Conservation (phyloP, 805 yeast genomes). For the Jamesozyma piceae region DNA sequence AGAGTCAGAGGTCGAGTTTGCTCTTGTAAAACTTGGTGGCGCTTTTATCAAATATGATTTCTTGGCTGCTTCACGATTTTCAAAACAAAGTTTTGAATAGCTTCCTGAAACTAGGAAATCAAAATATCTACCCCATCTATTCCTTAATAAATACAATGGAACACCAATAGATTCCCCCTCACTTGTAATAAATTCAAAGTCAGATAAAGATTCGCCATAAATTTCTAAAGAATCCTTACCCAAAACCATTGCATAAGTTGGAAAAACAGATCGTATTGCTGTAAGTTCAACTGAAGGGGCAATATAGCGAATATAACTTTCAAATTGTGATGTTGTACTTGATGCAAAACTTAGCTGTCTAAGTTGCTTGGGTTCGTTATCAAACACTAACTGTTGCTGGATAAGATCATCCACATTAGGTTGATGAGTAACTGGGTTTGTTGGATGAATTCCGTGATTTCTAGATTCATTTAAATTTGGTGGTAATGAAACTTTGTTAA, state of each 20-base stretch:
- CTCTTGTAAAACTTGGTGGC: slow-evolving; percentile 5
- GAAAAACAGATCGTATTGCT: slow-evolving; percentile 51
- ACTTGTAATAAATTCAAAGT: slow-evolving; percentile 59
- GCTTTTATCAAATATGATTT: slow-evolving; percentile 1
- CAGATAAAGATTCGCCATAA: slow-evolving; percentile 53
- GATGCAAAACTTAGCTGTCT: slow-evolving; percentile 8
- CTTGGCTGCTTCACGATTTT: slow-evolving; percentile 10
- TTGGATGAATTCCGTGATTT: not conserved
- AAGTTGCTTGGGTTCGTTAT: not conserved
- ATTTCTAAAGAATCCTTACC: slow-evolving; percentile 68
- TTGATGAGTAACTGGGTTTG: not conserved
- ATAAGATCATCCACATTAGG: slow-evolving; percentile 2
- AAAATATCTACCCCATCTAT: slow-evolving; percentile 71
- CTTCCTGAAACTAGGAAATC: slow-evolving; percentile 53
- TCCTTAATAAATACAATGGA: slow-evolving; percentile 50
- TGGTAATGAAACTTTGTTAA: slow-evolving; percentile 14
- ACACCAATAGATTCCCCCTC: slow-evolving; percentile 61
- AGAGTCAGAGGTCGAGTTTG: slow-evolving; percentile 1
- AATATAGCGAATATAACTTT: slow-evolving; percentile 63
- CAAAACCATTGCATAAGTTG: slow-evolving; percentile 66
- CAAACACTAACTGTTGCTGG: slow-evolving; percentile 4
- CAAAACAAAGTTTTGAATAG: slow-evolving; percentile 45
- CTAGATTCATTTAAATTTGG: not conserved
- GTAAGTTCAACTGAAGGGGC: slow-evolving; percentile 62
- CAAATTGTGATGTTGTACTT: slow-evolving; percentile 35